Evolutionary conservation across 2,329 filamentous ascomycete species (phyloP), one percentile per base, ranked within the genome.

Genomic region (Arthrobotrys sphaeroides): DNA sequence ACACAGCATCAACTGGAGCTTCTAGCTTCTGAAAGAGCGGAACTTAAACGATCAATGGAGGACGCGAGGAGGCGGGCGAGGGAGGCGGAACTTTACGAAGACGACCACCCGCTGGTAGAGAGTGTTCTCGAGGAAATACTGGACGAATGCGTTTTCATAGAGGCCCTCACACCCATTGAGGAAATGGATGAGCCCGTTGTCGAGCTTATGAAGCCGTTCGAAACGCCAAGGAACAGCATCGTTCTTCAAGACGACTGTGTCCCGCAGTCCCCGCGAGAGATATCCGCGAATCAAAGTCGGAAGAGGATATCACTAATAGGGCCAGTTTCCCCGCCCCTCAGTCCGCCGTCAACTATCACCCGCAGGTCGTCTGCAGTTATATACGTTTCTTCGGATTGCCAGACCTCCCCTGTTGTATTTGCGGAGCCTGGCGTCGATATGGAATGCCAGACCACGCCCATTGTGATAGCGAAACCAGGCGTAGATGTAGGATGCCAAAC

Each of bases 201-300:
- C 42, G 80, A 61, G 10, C 62, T 74, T n/a, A 60, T 81, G 16
- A 84, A 85, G 53, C 84, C 82, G 76, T 81, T 82, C 1, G 80
- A 81, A 57, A 76, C 38, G 16, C 80, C 72, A 57, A 79, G 80
- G 2, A 67, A 59, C 28, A 72, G 64, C 45, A 33, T 51, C 20
- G 26, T 67, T 18, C 61, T 42, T 7, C 84, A 86, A 6, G 49
- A 82, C 1, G 86, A 88, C 22, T 84, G 80, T 57, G 81, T 82
- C n/a, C 82, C 83, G 4, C 83, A 85, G 24, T 82, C 79, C 24
- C 87, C 89, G 43, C 83, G 82, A 38, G 89, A 92, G 79, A 86
- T 91, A 45, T 90, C 92, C 81, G 90, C 90, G 20, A 93, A 92
- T 80, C 90, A 92, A 81, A 86, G 90, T 73, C 87, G 88, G 57